Conservation (phyloP, 2,329 filamentous ascomycete species). For the Colletotrichum lupini region DNA sequence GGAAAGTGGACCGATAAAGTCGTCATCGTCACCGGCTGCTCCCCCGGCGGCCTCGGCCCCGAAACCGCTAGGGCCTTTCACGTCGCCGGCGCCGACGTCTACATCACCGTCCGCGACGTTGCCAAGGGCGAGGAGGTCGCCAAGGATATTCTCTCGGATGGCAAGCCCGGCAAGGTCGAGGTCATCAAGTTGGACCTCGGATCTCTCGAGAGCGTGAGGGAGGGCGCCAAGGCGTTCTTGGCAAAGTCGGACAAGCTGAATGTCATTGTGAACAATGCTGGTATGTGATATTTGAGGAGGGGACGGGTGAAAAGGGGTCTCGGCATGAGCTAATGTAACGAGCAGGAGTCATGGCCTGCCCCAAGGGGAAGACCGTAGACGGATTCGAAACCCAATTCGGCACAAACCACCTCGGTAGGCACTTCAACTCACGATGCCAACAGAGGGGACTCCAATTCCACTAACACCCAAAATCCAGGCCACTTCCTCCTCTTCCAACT, state of each 20-base stretch:
- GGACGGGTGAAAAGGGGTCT: too few relatives aligned
- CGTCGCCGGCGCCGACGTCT: constrained; percentile 31
- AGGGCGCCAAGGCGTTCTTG: constrained; percentile 38
- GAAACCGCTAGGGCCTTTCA: constrained; percentile 48
- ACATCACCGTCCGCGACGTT: constrained; percentile 28
- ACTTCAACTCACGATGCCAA: background rate
- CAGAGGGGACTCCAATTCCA: too few relatives aligned
- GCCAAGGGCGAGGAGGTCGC: constrained; percentile 27
- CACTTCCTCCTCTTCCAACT: constrained; percentile 59
- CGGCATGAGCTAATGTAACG: background rate
- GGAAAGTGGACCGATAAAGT: constrained; percentile 32
- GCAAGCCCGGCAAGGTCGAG: constrained; percentile 40
- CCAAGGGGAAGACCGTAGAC: constrained; percentile 37
- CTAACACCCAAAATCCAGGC: constrained; percentile 20
- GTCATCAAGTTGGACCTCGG: constrained; percentile 46
- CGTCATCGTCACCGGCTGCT: constrained; percentile 49
- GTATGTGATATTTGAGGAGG: constrained; percentile 3
- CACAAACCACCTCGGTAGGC: constrained; percentile 58
- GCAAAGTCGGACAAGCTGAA: constrained; percentile 33
- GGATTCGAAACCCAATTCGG: constrained; percentile 56
- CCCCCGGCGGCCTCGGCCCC: constrained; percentile 53
- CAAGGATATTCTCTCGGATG: constrained; percentile 30
- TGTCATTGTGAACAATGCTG: constrained; percentile 41
- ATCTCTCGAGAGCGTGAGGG: constrained; percentile 44
- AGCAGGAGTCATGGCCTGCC: constrained; percentile 28